These are phyloP conservation scores for Mucor saturninus DNA, from an alignment of 371 early-diverging fungal species.

Conservation along the genomic window DNA sequence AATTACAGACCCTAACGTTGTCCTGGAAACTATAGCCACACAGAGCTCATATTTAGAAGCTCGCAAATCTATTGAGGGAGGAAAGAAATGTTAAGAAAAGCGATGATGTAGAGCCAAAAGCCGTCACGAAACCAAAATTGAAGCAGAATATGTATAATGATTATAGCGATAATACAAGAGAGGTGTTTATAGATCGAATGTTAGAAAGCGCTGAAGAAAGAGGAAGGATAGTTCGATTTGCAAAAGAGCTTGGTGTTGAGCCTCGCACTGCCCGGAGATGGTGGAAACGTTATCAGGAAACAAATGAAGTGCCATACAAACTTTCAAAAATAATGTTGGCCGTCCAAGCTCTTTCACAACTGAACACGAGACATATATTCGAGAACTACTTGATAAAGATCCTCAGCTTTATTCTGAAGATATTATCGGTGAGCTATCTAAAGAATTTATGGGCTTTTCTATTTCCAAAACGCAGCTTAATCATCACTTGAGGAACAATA, in stretches of 20 bases:
- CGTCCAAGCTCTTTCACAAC: conserved; percentile 12
- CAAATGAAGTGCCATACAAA: conserved; percentile 19
- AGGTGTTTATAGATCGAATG: conserved; percentile 19
- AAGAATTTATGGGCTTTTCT: conserved; percentile 17
- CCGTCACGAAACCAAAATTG: conserved; percentile 18
- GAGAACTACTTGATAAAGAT: conserved; percentile 19
- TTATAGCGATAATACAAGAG: conserved; percentile 20
- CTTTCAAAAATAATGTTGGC: conserved; percentile 14
- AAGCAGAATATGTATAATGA: conserved; percentile 21
- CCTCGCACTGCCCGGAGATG: conserved; percentile 20
- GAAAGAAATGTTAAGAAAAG: conserved; percentile 18
- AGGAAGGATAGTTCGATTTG: conserved; percentile 14
- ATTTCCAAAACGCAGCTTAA: conserved; percentile 21
- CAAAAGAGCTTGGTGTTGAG: conserved; percentile 18
- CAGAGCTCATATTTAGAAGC: conserved; percentile 18
- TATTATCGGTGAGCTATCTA: conserved; percentile 7
- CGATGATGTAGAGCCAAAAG: conserved; percentile 14
- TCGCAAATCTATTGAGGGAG: conserved; percentile 15
- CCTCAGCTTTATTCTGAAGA: conserved; percentile 20
- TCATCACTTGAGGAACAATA: conserved; percentile 23
- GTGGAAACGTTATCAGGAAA: conserved; percentile 23
- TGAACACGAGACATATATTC: conserved; percentile 17
- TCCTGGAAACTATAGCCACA: conserved; percentile 22
- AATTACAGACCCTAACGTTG: conserved; percentile 19
- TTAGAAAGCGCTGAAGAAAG: conserved; percentile 18